Evolutionary conservation across 306 rosid species (phyloP).

Genomic region (Medicago arabica): DNA sequence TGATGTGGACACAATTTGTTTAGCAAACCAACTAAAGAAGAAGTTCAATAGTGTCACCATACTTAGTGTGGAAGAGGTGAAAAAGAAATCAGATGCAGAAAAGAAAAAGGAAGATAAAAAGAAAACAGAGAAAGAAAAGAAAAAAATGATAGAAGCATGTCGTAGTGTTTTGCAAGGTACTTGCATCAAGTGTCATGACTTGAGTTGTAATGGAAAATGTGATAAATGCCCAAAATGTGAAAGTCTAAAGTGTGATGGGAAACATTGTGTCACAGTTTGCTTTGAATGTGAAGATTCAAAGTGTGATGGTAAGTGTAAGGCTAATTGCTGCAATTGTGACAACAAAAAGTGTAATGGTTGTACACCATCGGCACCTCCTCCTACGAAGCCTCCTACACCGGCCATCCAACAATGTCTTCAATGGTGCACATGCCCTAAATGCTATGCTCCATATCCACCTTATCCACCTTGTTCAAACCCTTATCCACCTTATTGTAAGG

Average conservation of each 20-base stretch:
- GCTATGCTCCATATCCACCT: slow-evolving; percentile 21
- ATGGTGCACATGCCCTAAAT: slow-evolving; percentile 28
- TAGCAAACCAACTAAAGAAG: slow-evolving; percentile 38
- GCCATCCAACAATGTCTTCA: slow-evolving; percentile 23
- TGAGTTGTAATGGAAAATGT: slow-evolving; percentile 10
- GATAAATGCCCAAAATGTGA: slow-evolving; percentile 8
- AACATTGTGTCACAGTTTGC: neutral
- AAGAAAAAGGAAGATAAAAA: slow-evolving; percentile 6
- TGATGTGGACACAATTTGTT: slow-evolving; percentile 31
- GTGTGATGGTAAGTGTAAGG: slow-evolving; percentile 14
- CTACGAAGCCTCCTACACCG: neutral
- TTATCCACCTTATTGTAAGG: slow-evolving; percentile 7
- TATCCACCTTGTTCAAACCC: slow-evolving; percentile 7
- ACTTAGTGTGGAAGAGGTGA: slow-evolving; percentile 39
- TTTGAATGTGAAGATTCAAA: neutral
- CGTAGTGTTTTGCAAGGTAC: neutral
- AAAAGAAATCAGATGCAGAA: neutral
- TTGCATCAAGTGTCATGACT: neutral
- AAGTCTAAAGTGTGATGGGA: neutral
- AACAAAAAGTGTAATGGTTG: neutral
- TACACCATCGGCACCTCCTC: neutral
- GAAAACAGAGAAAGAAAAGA: neutral
- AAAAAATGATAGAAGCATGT: slow-evolving; percentile 15
- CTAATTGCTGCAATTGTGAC: neutral
- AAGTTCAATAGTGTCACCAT: slow-evolving; percentile 37